Evolutionary conservation across 371 early-diverging fungal genomes (phyloP), one percentile per base, ranked within the genome.

Genomic region (Parasitella parasitica): DNA sequence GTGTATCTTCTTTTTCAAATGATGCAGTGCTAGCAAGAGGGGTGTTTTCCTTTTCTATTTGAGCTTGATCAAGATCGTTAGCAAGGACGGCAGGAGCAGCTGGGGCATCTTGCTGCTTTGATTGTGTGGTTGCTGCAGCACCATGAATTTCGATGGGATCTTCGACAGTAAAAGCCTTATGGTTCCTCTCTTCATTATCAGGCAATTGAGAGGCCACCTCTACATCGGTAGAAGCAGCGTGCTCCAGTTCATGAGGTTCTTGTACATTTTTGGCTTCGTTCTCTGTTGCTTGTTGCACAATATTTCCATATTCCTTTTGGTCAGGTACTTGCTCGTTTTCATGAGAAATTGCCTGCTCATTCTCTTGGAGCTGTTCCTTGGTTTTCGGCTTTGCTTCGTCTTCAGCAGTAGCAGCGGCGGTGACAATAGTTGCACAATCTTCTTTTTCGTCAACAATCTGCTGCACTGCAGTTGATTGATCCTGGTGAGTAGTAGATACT

Each of bases 1-100:
- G 59, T 26, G 59, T 50, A 11, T 59, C 59, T 15, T 57, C 58
- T 35, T 32, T 28, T 20, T 28, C 46, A 22, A 46, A 34, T 24
- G 46, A 32, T 57, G 43, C 22, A 12, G 43, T 43, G 22, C 43
- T 43, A 43, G 12, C 43, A 43, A 22, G 18, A 43, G 43, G 43
- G 28, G 49, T 13, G n/a, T 26, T 27, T 49, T 49, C 43, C 43
- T 43, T 43, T 43, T 43, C 49, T 49, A 28, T 27, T 49, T 49
- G 49, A n/a, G 28, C 32, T 9, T 43, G 43, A 27, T 34, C 35
- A n/a, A 39, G 27, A 38, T 55, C 27, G 15, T 27, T 38, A 24
- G 39, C 38, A 39, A 55, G 16, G 16, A 55, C 27, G 11, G 20
- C 41, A 41, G 24, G 26, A n/a, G 41, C 6, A 27, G 20, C 54